A percentile compares a stretch with the other conserved stretches of the same genome.
These are phyloP conservation scores for Cicer bijugum DNA, from an alignment of 306 rosid genomes.

Conservation along the genomic window DNA sequence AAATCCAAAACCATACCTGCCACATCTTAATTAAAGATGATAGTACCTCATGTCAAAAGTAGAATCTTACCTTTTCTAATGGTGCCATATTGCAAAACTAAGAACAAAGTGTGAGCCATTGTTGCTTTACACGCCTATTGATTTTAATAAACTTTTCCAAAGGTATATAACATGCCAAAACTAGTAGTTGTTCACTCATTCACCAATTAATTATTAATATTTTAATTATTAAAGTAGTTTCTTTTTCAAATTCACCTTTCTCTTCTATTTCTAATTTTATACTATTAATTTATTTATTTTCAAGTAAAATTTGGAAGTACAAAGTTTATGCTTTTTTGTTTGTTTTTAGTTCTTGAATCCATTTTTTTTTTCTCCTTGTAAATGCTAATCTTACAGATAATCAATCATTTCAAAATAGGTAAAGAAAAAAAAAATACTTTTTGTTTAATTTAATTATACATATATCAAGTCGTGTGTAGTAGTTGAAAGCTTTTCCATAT, in stretches of 20 bases:
- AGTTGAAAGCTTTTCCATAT: not conserved
- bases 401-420: too few relatives aligned
- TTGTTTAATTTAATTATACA: not conserved
- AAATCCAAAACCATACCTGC: not conserved
- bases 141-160: slow-evolving; percentile 28
- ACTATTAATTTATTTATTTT: too few relatives aligned
- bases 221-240: slow-evolving; percentile 11
- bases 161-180: slow-evolving; percentile 39
- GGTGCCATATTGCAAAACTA: slow-evolving; percentile 42
- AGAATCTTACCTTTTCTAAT: slow-evolving; percentile 50
- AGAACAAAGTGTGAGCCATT: slow-evolving; percentile 12
- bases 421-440: not conserved
- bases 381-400: too few relatives aligned
- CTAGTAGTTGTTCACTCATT: slow-evolving; percentile 33
- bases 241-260: slow-evolving; percentile 35
- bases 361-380: too few relatives aligned
- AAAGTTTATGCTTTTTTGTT: too few relatives aligned
- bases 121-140: slow-evolving; percentile 33
- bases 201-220: too few relatives aligned
- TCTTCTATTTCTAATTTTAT: not conserved
- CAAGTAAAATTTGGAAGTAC: too few relatives aligned
- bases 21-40: slow-evolving; percentile 22
- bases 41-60: not conserved
- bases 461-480: not conserved
- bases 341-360: too few relatives aligned